Conservation (phyloP, 495 filamentous ascomycete species). For the Darksidea phi region DNA sequence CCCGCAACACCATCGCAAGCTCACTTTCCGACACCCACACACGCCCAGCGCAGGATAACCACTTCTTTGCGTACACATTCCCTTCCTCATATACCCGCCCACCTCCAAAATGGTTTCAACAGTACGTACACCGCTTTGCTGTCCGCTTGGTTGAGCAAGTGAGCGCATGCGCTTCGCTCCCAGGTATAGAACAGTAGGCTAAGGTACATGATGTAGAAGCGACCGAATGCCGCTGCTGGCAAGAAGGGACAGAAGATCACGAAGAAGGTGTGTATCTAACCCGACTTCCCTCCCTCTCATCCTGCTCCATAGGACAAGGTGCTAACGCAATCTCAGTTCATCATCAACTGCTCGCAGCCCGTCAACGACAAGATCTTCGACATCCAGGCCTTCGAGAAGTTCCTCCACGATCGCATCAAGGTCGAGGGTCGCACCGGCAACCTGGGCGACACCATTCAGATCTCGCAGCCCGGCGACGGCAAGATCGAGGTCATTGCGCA, state of each 20-base stretch:
- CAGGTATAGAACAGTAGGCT: conserved; percentile 85
- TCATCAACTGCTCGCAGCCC: conserved; percentile 98
- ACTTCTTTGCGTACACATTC: conserved; percentile 63
- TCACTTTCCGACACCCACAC: conserved; percentile 9
- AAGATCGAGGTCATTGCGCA: conserved; percentile 98
- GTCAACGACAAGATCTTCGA: conserved; percentile 99
- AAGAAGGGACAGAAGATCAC: conserved; percentile 69
- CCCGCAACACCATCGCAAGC: background rate
- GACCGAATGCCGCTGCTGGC: conserved; percentile 51
- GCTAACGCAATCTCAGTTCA: conserved; percentile 59
- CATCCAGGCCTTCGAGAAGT: conserved; percentile 97
- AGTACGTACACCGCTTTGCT: conserved; percentile 96
- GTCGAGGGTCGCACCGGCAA: conserved; percentile 96
- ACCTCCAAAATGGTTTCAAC: conserved; percentile 59
- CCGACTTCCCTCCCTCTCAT: background rate
- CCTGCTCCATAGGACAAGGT: background rate
- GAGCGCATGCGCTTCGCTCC: conserved; percentile 9
- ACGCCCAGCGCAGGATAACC: conserved; percentile 51
- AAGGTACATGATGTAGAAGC: conserved; percentile 65
- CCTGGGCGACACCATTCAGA: conserved; percentile 89
- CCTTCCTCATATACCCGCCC: background rate
- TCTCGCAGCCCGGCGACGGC: conserved; percentile 86
- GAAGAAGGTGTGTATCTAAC: conserved; percentile 56
- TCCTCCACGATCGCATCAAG: conserved; percentile 99
- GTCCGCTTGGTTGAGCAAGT: conserved; percentile 47